A percentile compares a stretch with the other conserved stretches of the same genome.
Conservation (phyloP, 352 stramenopile genomes). For the Sclerospora graminicola region DNA sequence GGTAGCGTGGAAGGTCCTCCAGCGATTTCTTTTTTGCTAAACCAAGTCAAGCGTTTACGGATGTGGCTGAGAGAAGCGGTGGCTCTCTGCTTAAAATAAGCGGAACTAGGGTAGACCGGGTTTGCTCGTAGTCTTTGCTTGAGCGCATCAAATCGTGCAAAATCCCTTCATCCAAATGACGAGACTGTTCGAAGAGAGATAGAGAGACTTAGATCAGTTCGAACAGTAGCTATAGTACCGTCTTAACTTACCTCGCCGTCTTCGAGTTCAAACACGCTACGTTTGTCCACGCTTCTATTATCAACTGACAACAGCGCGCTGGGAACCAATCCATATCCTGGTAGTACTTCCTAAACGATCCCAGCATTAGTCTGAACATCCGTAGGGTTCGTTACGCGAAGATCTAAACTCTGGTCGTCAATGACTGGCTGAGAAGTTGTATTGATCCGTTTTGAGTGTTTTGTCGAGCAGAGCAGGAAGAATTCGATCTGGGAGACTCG, state of each 20-base stretch:
- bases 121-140: conserved; percentile 18
- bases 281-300: conserved; percentile 3
- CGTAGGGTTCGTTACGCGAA: background rate
- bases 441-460: conserved; percentile 40
- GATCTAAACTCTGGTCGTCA: conserved; percentile 1
- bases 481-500: conserved; percentile 36
- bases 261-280: conserved; percentile 24
- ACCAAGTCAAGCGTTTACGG: too few species aligned
- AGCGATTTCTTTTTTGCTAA: too few species aligned
- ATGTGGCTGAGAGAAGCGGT: conserved; percentile 35
- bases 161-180: too few species aligned
- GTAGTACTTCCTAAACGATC: background rate
- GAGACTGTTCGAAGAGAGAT: too few species aligned
- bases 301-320: too few species aligned
- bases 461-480: conserved; percentile 22
- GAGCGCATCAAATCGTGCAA: conserved; percentile 29
- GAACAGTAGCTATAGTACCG: too few species aligned
- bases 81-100: conserved; percentile 27
- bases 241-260: too few species aligned
- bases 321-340: conserved; percentile 2
- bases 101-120: conserved; percentile 29
- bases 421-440: conserved; percentile 4
- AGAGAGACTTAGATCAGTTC: too few species aligned
- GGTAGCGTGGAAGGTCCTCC: too few species aligned
- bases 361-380: background rate